Evolutionary conservation across 2,329 filamentous ascomycete genomes (phyloP).

Genomic region (Aspergillus candidus): DNA sequence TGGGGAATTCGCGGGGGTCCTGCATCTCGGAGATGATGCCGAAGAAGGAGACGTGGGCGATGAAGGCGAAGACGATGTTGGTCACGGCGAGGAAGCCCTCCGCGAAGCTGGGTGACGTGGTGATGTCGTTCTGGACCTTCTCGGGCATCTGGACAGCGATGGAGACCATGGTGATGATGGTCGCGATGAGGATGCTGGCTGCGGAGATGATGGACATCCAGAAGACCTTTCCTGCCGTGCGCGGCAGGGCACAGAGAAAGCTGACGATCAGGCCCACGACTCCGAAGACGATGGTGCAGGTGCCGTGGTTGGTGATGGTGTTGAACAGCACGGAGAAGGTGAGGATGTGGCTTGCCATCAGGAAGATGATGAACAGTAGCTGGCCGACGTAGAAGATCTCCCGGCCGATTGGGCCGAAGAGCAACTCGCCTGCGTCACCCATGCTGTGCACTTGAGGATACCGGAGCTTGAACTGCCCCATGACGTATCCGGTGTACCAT

Average conservation of each 20-base stretch:
- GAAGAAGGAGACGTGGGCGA: slow-evolving; percentile 61
- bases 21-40: slow-evolving; percentile 60
- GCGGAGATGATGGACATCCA: slow-evolving; percentile 47
- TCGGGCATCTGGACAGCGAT: slow-evolving; percentile 50
- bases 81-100: slow-evolving; percentile 55
- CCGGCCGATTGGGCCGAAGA: slow-evolving; percentile 57
- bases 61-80: slow-evolving; percentile 67
- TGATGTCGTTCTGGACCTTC: slow-evolving; percentile 29
- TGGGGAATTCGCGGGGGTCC: slow-evolving; percentile 54
- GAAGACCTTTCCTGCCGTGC: slow-evolving; percentile 57
- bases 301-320: slow-evolving; percentile 54
- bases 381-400: slow-evolving; percentile 58
- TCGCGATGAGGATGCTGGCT: slow-evolving; percentile 54
- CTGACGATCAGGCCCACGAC: slow-evolving; percentile 55
- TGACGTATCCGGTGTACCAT: slow-evolving; percentile 55
- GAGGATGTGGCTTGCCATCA: slow-evolving; percentile 64
- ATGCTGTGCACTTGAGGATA: slow-evolving; percentile 59
- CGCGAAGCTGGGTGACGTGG: slow-evolving; percentile 41
- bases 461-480: slow-evolving; percentile 53
- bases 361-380: slow-evolving; percentile 59
- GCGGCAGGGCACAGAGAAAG: slow-evolving; percentile 53
- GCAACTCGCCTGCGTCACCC: slow-evolving; percentile 59
- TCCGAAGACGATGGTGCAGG: slow-evolving; percentile 59
- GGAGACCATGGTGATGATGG: slow-evolving; percentile 60
- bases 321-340: slow-evolving; percentile 64